Base-by-base conservation (phyloP, 2,329 filamentous ascomycete species). In the Ceratocystis cubensis region DNA sequence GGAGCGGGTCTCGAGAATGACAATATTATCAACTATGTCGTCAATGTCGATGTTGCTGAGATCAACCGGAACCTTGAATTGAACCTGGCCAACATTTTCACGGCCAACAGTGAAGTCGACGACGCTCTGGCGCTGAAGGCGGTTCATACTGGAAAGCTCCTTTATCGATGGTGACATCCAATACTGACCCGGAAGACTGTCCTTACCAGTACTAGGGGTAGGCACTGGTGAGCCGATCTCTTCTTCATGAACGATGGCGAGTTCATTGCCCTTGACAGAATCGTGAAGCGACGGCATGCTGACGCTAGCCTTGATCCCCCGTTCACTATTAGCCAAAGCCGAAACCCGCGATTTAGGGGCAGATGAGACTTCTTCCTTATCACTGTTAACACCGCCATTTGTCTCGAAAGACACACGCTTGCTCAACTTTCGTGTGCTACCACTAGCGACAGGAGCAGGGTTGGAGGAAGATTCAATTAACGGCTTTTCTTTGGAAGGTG, bases 331-430 rank as follows among this genome's bases (percentile, higher is more conserved):
- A 78, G 59, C 77, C 20, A 66, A 33, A 10, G 48, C 62, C 30
- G 45, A 64, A 5, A 65, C 62, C 15, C 65, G 61, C 8, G 65
- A 64, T 62, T 66, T 68, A n/a, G 22, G 28, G 3, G 25, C 37
- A 7, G 63, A 22, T 17, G 63, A 75, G 66, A 78, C 78, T 41
- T 70, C 69, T 17, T 70, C 67, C 41, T 78, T 79, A 22, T 75
- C 74, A 2, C 76, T 75, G 28, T 75, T 74, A 2, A 76, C 75
- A 8, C 67, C 68, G 74, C 69, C 81, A 71, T 82, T 82, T 3
- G 86, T 85, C 73, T 96, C 91, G 72, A 97, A 99, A 77, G 91
- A 96, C 64, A 99, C 94, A 65, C 88, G 86, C 79, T 96, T 96
- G 70, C 87, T 87, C 50, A 89, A 76, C 72, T 86, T 86, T 64